A percentile compares a stretch with the other conserved stretches of the same genome.
These are phyloP conservation scores for Emericellopsis cladophorae DNA, from an alignment of 2,329 filamentous ascomycete genomes.

Conservation along the genomic window DNA sequence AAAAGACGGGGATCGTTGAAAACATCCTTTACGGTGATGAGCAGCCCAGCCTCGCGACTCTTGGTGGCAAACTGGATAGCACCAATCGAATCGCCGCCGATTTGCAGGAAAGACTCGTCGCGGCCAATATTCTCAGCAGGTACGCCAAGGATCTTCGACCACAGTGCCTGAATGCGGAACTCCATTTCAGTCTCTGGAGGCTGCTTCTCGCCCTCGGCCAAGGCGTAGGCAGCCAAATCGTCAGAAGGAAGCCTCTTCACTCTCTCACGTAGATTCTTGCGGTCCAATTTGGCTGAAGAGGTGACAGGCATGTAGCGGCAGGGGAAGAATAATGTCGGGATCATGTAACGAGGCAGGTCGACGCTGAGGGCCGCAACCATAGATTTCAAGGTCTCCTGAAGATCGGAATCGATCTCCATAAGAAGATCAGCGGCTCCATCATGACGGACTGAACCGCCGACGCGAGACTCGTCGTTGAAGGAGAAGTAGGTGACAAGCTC, in stretches of 20 bases:
- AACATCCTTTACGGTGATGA: conserved; percentile 23
- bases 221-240: background rate
- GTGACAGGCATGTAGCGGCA: conserved; percentile 5
- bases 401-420: background rate
- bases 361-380: background rate
- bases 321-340: conserved; percentile 7
- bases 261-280: conserved; percentile 1
- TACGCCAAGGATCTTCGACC: conserved; percentile 13
- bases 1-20: conserved; percentile 11
- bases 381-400: background rate
- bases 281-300: conserved; percentile 6
- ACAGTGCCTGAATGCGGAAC: conserved; percentile 7
- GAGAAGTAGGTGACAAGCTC: background rate
- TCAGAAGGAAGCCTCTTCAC: conserved; percentile 1
- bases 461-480: background rate
- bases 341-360: conserved; percentile 5
- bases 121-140: conserved; percentile 7
- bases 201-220: conserved; percentile 6
- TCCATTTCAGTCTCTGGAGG: conserved; percentile 8
- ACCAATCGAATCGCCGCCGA: conserved; percentile 23
- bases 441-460: background rate
- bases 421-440: background rate
- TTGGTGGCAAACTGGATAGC: conserved; percentile 5
- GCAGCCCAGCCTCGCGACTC: conserved; percentile 9
- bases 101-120: conserved; percentile 11